These are phyloP conservation scores for Hortaea sp. DNA, from an alignment of 2,329 filamentous ascomycete genomes.

Conservation along the genomic window DNA sequence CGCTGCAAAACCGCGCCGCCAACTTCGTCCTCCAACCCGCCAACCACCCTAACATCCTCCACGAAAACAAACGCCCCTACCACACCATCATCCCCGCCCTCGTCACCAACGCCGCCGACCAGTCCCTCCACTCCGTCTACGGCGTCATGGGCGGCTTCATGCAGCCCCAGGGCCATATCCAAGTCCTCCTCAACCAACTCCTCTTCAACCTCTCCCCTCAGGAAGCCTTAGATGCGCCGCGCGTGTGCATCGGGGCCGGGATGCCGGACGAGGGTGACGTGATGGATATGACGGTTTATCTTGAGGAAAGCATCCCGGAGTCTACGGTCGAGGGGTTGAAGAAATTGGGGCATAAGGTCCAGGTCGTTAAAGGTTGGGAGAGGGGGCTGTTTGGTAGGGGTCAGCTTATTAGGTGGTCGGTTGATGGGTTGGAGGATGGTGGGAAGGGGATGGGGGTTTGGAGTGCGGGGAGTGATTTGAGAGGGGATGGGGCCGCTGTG, in stretches of 20 bases:
- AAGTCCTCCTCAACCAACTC: conserved; percentile 82
- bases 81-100: conserved; percentile 96
- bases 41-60: conserved; percentile 69
- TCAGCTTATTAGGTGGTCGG: conserved; percentile 70
- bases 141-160: conserved; percentile 98
- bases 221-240: conserved; percentile 77
- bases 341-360: conserved; percentile 62
- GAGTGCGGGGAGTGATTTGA: conserved; percentile 79
- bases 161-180: conserved; percentile 94
- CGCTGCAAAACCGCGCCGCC: conserved; percentile 82
- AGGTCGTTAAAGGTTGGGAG: conserved; percentile 54
- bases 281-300: conserved; percentile 55
- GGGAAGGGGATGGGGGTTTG: conserved; percentile 50
- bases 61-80: conserved; percentile 79
- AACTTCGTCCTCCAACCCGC: conserved; percentile 63
- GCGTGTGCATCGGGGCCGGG: conserved; percentile 76
- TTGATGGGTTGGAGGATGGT: conserved; percentile 53
- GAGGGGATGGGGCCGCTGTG: conserved; percentile 70
- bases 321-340: conserved; percentile 58
- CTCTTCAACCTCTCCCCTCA: conserved; percentile 75
- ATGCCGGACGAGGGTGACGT: conserved; percentile 52
- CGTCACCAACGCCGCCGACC: conserved; percentile 66
- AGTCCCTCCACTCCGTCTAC: conserved; percentile 71
- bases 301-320: conserved; percentile 72
- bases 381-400: conserved; percentile 72